Evolutionary conservation across 2,329 filamentous ascomycete genomes (phyloP).

Genomic region (Penicillium occitanis): DNA sequence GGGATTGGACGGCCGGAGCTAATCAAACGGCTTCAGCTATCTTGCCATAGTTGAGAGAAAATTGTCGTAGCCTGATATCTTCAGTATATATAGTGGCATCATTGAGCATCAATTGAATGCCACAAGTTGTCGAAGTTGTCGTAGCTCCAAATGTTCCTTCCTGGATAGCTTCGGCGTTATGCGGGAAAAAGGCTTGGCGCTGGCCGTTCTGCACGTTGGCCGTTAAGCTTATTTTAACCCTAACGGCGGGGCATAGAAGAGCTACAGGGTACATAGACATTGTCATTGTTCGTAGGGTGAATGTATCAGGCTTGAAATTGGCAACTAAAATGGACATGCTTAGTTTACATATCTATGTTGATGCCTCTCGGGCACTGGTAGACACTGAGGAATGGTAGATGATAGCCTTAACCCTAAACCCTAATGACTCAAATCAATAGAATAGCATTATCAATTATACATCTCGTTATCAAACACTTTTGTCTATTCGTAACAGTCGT

Average conservation of each 20-base stretch:
- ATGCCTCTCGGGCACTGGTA: no score
- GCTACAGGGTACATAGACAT: background rate
- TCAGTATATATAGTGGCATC: conserved; percentile 1
- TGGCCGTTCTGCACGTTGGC: background rate
- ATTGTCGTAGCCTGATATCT: no score
- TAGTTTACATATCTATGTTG: background rate
- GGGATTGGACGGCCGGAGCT: background rate
- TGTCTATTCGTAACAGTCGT: background rate
- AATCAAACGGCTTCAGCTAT: background rate
- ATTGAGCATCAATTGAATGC: background rate
- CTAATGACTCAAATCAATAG: background rate
- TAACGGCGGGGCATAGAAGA: background rate
- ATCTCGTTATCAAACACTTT: background rate
- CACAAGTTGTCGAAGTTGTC: background rate
- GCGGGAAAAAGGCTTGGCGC: conserved; percentile 5
- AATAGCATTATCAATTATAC: background rate
- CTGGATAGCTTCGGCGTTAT: background rate
- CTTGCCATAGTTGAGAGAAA: background rate
- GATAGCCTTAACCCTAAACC: background rate
- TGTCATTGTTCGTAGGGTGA: no score
- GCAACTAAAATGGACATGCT: background rate
- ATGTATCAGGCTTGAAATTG: no score
- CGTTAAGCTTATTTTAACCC: conserved; percentile 8
- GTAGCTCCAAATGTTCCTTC: background rate
- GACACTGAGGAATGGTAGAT: background rate